Conservation (phyloP, 2,329 filamentous ascomycete genomes). For the Stemphylium lycopersici region DNA sequence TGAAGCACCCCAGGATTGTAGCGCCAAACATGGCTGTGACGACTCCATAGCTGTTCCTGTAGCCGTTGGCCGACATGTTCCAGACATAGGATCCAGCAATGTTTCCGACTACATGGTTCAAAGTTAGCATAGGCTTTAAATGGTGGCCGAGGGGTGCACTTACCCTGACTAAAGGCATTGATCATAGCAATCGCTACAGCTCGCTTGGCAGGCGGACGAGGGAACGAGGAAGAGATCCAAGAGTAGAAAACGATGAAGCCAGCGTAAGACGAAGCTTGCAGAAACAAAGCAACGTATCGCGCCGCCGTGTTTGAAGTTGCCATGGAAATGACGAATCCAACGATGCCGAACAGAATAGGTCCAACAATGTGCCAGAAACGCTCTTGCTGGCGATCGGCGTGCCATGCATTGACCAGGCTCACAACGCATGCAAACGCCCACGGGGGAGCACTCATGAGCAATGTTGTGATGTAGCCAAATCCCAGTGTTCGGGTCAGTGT, state of each 20-base stretch:
- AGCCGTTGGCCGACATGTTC: slow-evolving; percentile 65
- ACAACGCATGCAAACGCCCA: slow-evolving; percentile 56
- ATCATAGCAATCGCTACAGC: slow-evolving; percentile 67
- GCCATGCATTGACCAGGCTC: slow-evolving; percentile 58
- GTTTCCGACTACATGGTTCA: slow-evolving; percentile 31
- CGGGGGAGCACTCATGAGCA: slow-evolving; percentile 55
- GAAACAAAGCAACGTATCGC: slow-evolving; percentile 43
- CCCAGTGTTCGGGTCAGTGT: slow-evolving; percentile 49
- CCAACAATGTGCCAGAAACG: slow-evolving; percentile 60
- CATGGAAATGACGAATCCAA: slow-evolving; percentile 53
- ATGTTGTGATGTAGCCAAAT: slow-evolving; percentile 47
- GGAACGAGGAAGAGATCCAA: slow-evolving; percentile 49
- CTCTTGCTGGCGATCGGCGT: slow-evolving; percentile 58
- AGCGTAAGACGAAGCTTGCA: slow-evolving; percentile 49
- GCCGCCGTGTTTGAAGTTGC: slow-evolving; percentile 37
- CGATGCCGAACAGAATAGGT: slow-evolving; percentile 51
- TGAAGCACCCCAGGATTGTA: slow-evolving; percentile 59
- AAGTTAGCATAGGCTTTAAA: not conserved
- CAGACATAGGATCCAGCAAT: slow-evolving; percentile 67
- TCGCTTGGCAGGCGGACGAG: slow-evolving; percentile 65
- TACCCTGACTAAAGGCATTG: slow-evolving; percentile 55
- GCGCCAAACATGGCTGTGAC: slow-evolving; percentile 69
- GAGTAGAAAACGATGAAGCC: slow-evolving; percentile 49
- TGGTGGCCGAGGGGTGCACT: not conserved
- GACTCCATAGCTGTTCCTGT: slow-evolving; percentile 68